phyloP scores from a whole-genome alignment of 306 rosid genomes.

The Cajanus cajan region DNA sequence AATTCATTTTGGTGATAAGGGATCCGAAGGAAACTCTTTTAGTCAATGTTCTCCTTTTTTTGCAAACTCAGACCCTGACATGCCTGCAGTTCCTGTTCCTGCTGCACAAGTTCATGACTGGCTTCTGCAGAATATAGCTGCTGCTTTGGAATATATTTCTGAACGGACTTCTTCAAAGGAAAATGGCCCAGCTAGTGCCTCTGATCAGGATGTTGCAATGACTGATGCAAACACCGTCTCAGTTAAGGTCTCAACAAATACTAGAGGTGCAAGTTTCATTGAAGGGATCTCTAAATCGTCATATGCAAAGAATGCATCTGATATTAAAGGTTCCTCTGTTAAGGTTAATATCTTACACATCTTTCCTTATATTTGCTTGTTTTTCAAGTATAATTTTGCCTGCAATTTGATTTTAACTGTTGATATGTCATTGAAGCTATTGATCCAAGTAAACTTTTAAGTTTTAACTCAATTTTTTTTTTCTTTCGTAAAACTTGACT shows the following conservation, averaged over 20 bases:
- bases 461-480: not conserved
- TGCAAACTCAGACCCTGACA: slow-evolving; percentile 97
- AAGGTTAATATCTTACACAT: slow-evolving; percentile 65
- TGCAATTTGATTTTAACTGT: not conserved
- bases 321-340: slow-evolving; percentile 79
- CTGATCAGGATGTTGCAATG: slow-evolving; percentile 97
- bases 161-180: slow-evolving; percentile 81
- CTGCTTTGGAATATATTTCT: slow-evolving; percentile 81
- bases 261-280: slow-evolving; percentile 77
- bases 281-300: slow-evolving; percentile 93
- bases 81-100: slow-evolving; percentile 97
- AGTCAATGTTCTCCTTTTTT: slow-evolving; percentile 91
- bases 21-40: slow-evolving; percentile 60
- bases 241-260: slow-evolving; percentile 54
- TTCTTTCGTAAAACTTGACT: no score
- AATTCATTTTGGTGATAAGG: slow-evolving; percentile 87
- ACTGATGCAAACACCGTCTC: slow-evolving; percentile 73
- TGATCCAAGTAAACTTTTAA: not conserved
- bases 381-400: not conserved
- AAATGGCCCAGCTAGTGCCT: slow-evolving; percentile 66
- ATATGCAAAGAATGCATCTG: slow-evolving; percentile 56
- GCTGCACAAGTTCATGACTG: slow-evolving; percentile 89
- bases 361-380: not conserved
- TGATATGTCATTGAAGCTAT: not conserved
- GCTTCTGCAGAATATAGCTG: slow-evolving; percentile 74